Conservation (phyloP, 352 stramenopile genomes). For the Pythium insidiosum region DNA sequence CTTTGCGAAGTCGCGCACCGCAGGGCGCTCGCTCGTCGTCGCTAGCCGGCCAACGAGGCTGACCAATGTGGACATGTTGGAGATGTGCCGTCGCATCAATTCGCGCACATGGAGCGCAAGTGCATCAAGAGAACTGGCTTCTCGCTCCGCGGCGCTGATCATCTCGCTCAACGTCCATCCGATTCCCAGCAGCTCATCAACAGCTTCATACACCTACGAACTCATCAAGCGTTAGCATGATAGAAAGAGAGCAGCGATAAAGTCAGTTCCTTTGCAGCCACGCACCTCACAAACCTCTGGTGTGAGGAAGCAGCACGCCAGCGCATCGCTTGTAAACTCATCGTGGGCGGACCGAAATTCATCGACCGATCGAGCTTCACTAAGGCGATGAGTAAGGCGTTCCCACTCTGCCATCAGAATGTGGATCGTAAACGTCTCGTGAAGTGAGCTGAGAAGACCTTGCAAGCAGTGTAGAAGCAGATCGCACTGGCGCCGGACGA, state of each 20-base stretch:
- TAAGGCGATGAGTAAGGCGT: conserved; percentile 1
- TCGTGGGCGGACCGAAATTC: conserved; percentile 7
- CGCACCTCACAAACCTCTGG: conserved; percentile 6
- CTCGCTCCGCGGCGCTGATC: conserved; percentile 4
- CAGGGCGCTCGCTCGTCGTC: neutral
- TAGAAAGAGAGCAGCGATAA: too few species aligned
- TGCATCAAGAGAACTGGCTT: conserved; percentile 5
- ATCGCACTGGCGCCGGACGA: conserved; percentile 8
- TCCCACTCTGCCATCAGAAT: conserved; percentile 9
- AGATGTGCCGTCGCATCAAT: too few species aligned
- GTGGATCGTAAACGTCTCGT: conserved; percentile 11
- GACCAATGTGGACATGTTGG: neutral
- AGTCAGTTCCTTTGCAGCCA: too few species aligned
- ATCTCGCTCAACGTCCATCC: conserved; percentile 12
- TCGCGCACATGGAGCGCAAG: too few species aligned
- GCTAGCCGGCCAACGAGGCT: conserved; percentile 4
- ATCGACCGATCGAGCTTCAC: conserved; percentile 6
- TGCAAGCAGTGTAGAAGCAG: conserved; percentile 9
- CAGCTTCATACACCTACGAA: neutral
- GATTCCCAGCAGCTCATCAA: neutral
- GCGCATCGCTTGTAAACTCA: neutral
- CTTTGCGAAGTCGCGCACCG: conserved; percentile 8
- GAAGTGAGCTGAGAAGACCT: conserved; percentile 7
- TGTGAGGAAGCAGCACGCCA: conserved; percentile 14
- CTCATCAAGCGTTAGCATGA: neutral